Conservation (phyloP, 768 basidiomycete species). For the Leccinum uliginosum region DNA sequence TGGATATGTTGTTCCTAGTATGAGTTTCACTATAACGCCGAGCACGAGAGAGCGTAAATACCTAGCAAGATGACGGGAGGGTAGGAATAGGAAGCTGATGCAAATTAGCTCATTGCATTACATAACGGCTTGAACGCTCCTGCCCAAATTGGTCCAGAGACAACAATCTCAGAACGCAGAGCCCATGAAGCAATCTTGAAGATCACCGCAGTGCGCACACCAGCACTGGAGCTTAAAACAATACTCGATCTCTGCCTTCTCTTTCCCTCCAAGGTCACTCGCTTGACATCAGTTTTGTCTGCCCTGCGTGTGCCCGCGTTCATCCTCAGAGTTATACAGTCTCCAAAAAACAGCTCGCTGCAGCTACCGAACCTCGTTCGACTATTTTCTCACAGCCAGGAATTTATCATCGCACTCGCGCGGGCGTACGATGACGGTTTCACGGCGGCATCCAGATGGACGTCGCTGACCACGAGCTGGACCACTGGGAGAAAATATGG, state of each 20-base stretch:
- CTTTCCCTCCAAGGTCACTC: slow-evolving; percentile 47
- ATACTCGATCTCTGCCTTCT: slow-evolving; percentile 62
- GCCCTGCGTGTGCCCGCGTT: slow-evolving; percentile 31
- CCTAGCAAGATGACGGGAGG: too few relatives aligned
- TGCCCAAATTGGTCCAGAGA: too few relatives aligned
- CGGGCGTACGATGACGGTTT: slow-evolving; percentile 58
- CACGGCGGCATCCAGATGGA: slow-evolving; percentile 44
- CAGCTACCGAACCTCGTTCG: slow-evolving; percentile 45
- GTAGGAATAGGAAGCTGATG: too few relatives aligned
- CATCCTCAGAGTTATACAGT: slow-evolving; percentile 50
- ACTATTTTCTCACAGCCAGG: slow-evolving; percentile 47
- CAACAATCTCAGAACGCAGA: too few relatives aligned
- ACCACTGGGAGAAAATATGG: slow-evolving; percentile 71
- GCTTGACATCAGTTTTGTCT: slow-evolving; percentile 42
- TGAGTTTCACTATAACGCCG: too few relatives aligned
- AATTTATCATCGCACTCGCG: slow-evolving; percentile 55
- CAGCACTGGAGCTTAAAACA: slow-evolving; percentile 45
- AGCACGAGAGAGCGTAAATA: too few relatives aligned
- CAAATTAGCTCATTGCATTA: too few relatives aligned
- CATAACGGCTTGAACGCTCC: too few relatives aligned
- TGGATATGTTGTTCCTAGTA: too few relatives aligned
- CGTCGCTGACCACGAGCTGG: slow-evolving; percentile 31
- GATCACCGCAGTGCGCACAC: slow-evolving; percentile 4
- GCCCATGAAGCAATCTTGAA: too few relatives aligned
- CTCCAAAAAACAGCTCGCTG: slow-evolving; percentile 61